Evolutionary conservation across 2,329 filamentous ascomycete species (phyloP).

Genomic region (Neonectria magnoliae): DNA sequence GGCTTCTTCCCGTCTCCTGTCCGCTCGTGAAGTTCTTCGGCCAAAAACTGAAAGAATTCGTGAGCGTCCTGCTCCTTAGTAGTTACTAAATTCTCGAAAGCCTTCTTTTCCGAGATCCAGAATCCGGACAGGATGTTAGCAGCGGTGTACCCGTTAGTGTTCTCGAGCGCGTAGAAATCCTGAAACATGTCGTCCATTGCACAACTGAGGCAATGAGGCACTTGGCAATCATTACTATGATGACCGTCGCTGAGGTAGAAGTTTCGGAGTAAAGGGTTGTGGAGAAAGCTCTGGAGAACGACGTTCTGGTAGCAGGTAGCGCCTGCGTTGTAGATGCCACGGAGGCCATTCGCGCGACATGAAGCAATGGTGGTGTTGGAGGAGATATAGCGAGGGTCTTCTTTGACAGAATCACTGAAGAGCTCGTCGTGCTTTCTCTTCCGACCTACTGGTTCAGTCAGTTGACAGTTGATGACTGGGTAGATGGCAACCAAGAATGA

Average conservation of each 20-base stretch:
- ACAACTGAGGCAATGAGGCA: conserved; percentile 72
- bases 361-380: conserved; percentile 82
- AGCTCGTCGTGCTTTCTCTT: conserved; percentile 82
- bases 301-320: conserved; percentile 99
- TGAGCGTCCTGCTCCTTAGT: conserved; percentile 97
- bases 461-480: neutral
- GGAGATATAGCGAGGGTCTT: conserved; percentile 80
- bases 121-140: conserved; percentile 89
- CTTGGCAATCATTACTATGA: conserved; percentile 76
- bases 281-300: conserved; percentile 90
- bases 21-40: conserved; percentile 88
- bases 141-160: conserved; percentile 89
- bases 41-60: conserved; percentile 95
- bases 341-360: conserved; percentile 86
- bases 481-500: neutral
- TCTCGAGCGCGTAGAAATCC: conserved; percentile 76
- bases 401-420: conserved; percentile 70
- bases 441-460: conserved; percentile 56
- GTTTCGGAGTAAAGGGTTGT: conserved; percentile 90
- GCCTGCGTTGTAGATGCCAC: conserved; percentile 97
- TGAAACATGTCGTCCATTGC: conserved; percentile 80
- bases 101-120: conserved; percentile 84
- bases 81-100: conserved; percentile 80
- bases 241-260: conserved; percentile 95
- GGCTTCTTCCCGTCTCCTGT: conserved; percentile 76